These are phyloP conservation scores for Rhytidhysteron rufulum DNA, from an alignment of 2,329 filamentous ascomycete species.

Conservation along the genomic window DNA sequence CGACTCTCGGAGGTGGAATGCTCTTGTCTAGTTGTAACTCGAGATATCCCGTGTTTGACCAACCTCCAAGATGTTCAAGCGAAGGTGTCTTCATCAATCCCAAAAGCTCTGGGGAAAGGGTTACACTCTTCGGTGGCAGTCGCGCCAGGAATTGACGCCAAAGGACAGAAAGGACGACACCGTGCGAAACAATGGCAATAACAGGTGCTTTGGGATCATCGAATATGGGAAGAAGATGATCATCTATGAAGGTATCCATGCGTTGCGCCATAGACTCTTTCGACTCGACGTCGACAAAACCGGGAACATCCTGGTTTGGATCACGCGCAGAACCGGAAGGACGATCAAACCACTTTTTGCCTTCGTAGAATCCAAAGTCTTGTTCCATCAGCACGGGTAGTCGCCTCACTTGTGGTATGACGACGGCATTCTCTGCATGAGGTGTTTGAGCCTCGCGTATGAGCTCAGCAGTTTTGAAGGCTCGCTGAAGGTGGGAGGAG, in stretches of 20 bases:
- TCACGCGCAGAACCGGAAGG: slow-evolving; percentile 35
- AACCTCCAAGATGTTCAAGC: slow-evolving; percentile 54
- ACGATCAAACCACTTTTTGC: slow-evolving; percentile 51
- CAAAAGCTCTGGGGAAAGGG: slow-evolving; percentile 41
- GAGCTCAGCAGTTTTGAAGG: slow-evolving; percentile 66
- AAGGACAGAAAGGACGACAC: slow-evolving; percentile 70
- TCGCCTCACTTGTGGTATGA: slow-evolving; percentile 19
- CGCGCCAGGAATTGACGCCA: slow-evolving; percentile 60
- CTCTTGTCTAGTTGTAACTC: slow-evolving; percentile 38
- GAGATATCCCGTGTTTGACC: slow-evolving; percentile 65
- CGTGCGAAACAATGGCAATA: slow-evolving; percentile 74
- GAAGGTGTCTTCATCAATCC: slow-evolving; percentile 34
- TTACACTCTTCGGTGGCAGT: slow-evolving; percentile 47
- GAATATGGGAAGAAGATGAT: slow-evolving; percentile 58
- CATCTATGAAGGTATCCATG: slow-evolving; percentile 62
- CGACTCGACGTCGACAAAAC: slow-evolving; percentile 61
- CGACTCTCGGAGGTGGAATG: neutral
- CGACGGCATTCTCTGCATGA: neutral
- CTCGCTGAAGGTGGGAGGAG: slow-evolving; percentile 73
- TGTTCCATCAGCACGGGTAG: slow-evolving; percentile 59
- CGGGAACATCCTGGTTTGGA: slow-evolving; percentile 38
- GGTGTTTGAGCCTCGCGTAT: slow-evolving; percentile 55
- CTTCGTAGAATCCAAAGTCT: slow-evolving; percentile 70
- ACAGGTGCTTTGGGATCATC: slow-evolving; percentile 34
- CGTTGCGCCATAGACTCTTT: slow-evolving; percentile 63